phyloP scores from a whole-genome alignment of 495 filamentous ascomycete genomes.

The Talaromyces stipitatus region DNA sequence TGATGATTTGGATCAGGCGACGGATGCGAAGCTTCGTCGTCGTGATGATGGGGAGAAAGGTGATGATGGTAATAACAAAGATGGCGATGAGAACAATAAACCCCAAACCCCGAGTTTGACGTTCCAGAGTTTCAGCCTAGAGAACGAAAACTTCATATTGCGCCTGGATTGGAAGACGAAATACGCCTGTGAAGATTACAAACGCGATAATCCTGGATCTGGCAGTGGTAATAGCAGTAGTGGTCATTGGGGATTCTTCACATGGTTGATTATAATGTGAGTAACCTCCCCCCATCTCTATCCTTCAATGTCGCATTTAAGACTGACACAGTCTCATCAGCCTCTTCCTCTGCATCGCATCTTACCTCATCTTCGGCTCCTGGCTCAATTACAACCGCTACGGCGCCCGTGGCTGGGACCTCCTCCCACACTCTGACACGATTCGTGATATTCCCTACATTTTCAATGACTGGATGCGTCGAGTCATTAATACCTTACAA shows the following conservation, averaged over 20 bases:
- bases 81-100: conserved; percentile 22
- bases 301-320: background rate
- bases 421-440: conserved; percentile 87
- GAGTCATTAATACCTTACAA: conserved; percentile 76
- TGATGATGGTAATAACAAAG: conserved; percentile 22
- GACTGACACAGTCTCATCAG: conserved; percentile 29
- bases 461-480: conserved; percentile 75
- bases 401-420: conserved; percentile 89
- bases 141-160: conserved; percentile 38
- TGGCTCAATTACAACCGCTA: conserved; percentile 99
- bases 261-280: conserved; percentile 94
- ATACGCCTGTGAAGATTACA: conserved; percentile 64
- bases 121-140: conserved; percentile 58
- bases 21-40: conserved; percentile 7
- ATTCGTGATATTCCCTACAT: conserved; percentile 90
- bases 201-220: conserved; percentile 26
- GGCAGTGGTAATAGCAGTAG: conserved; percentile 21
- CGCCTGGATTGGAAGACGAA: conserved; percentile 78
- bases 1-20: conserved; percentile 15
- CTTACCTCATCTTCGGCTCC: conserved; percentile 95
- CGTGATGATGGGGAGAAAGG: conserved; percentile 46
- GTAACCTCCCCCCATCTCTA: conserved; percentile 22
- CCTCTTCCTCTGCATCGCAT: conserved; percentile 72
- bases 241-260: conserved; percentile 84
- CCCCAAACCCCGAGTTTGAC: conserved; percentile 49